phyloP scores from a whole-genome alignment of 1,284 basidiomycete genomes.

The Melampsora larici-populina region DNA sequence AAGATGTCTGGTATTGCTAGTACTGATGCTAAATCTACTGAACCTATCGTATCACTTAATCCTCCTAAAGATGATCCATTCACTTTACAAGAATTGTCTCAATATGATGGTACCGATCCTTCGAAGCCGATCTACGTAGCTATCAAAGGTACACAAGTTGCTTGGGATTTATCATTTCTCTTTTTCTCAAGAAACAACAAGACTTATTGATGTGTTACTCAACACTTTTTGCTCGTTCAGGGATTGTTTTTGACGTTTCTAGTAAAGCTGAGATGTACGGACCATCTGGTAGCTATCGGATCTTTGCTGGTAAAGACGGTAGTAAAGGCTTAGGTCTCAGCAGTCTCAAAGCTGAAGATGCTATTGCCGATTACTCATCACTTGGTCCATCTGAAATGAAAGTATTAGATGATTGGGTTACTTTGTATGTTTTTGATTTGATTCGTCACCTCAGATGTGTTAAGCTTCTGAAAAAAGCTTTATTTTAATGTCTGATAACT shows the following conservation, averaged over 20 bases:
- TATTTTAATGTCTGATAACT: not conserved
- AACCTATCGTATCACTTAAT: slow-evolving; percentile 57
- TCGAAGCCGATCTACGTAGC: slow-evolving; percentile 75
- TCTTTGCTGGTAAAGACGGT: slow-evolving; percentile 58
- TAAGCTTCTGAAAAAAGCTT: not conserved
- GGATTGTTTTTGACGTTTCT: slow-evolving; percentile 75
- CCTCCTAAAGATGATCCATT: slow-evolving; percentile 75
- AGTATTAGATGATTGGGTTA: slow-evolving; percentile 84
- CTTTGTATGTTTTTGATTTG: slow-evolving; percentile 57
- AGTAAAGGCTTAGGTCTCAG: slow-evolving; percentile 61
- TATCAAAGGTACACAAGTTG: slow-evolving; percentile 67
- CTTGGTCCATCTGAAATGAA: slow-evolving; percentile 73
- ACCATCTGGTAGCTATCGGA: slow-evolving; percentile 65
- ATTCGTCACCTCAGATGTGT: slow-evolving; percentile 23
- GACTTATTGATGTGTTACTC: slow-evolving; percentile 31
- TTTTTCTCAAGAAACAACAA: slow-evolving; percentile 7
- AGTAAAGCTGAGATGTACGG: slow-evolving; percentile 78
- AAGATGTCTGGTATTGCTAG: no score
- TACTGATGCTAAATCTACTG: not conserved
- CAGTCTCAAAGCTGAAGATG: slow-evolving; percentile 80
- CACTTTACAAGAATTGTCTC: slow-evolving; percentile 65
- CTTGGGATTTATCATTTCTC: slow-evolving; percentile 14
- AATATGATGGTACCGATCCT: slow-evolving; percentile 67
- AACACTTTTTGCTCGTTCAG: slow-evolving; percentile 55
- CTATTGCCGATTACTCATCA: slow-evolving; percentile 77